phyloP scores from a whole-genome alignment of 1,284 basidiomycete species.

The Puccinia polysora region DNA sequence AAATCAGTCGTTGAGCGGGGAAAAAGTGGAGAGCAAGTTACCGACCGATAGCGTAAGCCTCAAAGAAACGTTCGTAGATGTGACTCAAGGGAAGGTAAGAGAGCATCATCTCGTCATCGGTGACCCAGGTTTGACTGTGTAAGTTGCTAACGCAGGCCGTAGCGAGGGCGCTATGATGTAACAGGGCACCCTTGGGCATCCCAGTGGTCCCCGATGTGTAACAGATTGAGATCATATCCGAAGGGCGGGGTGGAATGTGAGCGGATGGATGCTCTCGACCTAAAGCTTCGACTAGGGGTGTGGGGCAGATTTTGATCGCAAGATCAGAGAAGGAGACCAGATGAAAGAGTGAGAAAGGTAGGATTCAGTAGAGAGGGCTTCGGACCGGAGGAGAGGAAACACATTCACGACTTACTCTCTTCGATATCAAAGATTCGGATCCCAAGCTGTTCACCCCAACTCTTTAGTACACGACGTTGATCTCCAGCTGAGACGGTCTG shows the following conservation, averaged over 20 bases:
- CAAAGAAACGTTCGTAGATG: conserved; percentile 58
- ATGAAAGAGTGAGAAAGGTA: too few relatives aligned
- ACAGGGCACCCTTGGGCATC: conserved; percentile 64
- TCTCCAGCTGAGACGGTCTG: conserved; percentile 52
- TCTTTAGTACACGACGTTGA: conserved; percentile 59
- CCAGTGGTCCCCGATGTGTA: conserved; percentile 72
- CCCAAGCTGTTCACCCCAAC: conserved; percentile 67
- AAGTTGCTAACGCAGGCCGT: conserved; percentile 63
- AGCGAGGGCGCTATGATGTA: conserved; percentile 73
- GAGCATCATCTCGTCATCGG: conserved; percentile 65
- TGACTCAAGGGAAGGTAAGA: conserved; percentile 68
- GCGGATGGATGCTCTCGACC: conserved; percentile 58
- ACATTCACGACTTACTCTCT: conserved; percentile 59
- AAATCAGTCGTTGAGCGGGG: conserved; percentile 12
- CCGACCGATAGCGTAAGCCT: conserved; percentile 58
- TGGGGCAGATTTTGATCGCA: too few relatives aligned
- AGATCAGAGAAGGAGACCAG: too few relatives aligned
- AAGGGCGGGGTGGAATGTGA: conserved; percentile 60
- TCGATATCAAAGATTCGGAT: conserved; percentile 65
- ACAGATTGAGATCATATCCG: conserved; percentile 71
- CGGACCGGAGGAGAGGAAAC: conserved; percentile 45
- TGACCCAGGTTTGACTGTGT: conserved; percentile 57
- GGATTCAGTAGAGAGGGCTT: too few relatives aligned
- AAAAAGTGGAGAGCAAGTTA: conserved; percentile 46
- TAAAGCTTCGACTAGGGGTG: conserved; percentile 47